A percentile compares a stretch with the other conserved stretches of the same genome.
Evolutionary conservation across 208 protist genomes (phyloP).

Genomic region (Trypanosoma lewisi): DNA sequence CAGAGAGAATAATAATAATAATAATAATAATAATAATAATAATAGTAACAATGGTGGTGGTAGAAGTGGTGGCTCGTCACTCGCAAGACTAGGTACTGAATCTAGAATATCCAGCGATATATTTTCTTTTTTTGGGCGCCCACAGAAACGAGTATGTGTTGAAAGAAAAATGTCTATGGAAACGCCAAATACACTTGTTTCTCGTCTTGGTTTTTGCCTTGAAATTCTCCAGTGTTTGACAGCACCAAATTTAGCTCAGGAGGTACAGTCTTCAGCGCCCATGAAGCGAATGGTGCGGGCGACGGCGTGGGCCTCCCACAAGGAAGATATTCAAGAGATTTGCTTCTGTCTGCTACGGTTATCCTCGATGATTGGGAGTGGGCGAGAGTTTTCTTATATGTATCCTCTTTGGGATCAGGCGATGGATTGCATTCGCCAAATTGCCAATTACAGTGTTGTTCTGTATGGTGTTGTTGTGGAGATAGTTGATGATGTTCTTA

Average conservation of each 20-base stretch:
- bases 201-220: constrained; percentile 62
- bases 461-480: constrained; percentile 71
- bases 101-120: neutral
- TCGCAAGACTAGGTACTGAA: neutral
- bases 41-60: too few relatives aligned
- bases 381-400: constrained; percentile 3
- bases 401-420: constrained; percentile 53
- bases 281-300: constrained; percentile 43
- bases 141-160: neutral
- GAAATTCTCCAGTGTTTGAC: constrained; percentile 73
- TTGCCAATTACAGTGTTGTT: constrained; percentile 55
- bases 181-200: neutral
- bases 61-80: too few relatives aligned
- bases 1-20: too few relatives aligned
- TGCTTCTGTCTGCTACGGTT: constrained; percentile 48
- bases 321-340: constrained; percentile 46
- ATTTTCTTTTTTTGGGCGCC: neutral
- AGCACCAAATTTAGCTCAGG: constrained; percentile 54
- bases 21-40: too few relatives aligned
- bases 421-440: constrained; percentile 67
- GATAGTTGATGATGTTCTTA: constrained; percentile 24
- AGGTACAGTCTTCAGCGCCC: constrained; percentile 27
- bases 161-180: constrained; percentile 22
- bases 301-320: constrained; percentile 62
- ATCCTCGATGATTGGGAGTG: neutral